Percentiles rank a stretch among this genome's conserved stretches.
Evolutionary conservation across 129 eudicot species (phyloP).

Genomic region (Flaveria linearis): DNA sequence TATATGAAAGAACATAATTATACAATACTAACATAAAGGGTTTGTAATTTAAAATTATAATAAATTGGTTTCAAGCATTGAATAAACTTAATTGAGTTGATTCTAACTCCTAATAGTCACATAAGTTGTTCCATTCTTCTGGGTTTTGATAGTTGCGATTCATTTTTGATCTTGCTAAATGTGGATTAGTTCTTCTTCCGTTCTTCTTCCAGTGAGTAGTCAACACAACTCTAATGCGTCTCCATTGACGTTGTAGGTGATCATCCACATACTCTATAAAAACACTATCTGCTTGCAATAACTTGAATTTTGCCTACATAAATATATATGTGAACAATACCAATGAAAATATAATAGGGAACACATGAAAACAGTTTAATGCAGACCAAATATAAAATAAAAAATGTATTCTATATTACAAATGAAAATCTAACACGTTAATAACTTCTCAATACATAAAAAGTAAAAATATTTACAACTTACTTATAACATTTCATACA

Average conservation of each 20-base stretch:
- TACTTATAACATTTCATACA: not conserved
- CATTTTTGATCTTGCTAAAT: not conserved
- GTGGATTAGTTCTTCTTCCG: not conserved
- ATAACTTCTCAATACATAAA: too few species aligned
- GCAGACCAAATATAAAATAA: too few species aligned
- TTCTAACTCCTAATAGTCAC: not conserved
- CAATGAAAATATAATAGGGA: too few species aligned
- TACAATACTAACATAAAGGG: too few species aligned
- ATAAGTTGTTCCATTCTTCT: not conserved
- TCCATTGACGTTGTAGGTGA: not conserved
- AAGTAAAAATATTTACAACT: not conserved
- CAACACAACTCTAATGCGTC: not conserved
- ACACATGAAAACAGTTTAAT: too few species aligned
- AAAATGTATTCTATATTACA: not conserved
- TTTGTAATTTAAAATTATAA: too few species aligned
- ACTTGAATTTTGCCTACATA: too few species aligned
- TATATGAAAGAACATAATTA: too few species aligned
- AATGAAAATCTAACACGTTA: too few species aligned
- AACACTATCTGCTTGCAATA: too few species aligned
- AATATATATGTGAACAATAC: too few species aligned
- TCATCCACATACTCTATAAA: not conserved
- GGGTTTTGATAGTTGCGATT: too few species aligned
- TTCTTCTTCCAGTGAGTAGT: not conserved
- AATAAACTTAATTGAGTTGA: not conserved
- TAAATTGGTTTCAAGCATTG: not conserved